These are phyloP conservation scores for Flaveria robusta DNA, from an alignment of 129 eudicot species.

Conservation along the genomic window DNA sequence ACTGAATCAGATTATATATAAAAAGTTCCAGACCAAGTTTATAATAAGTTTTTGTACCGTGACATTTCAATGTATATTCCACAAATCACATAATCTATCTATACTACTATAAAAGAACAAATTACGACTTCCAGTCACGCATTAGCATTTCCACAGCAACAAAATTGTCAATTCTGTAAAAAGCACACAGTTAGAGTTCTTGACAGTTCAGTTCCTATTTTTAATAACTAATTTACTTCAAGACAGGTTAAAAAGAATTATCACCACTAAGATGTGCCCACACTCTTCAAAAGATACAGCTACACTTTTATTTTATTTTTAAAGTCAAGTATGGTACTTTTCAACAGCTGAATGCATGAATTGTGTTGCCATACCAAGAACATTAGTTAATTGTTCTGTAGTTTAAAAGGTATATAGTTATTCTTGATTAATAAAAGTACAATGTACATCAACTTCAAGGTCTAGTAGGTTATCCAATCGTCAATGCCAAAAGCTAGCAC, in stretches of 20 bases:
- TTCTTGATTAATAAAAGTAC: background rate
- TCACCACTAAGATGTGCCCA: background rate
- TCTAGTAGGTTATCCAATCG: background rate
- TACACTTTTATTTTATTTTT: background rate
- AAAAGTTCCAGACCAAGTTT: background rate
- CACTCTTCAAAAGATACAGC: background rate
- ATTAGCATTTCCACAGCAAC: background rate
- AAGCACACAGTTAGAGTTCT: background rate
- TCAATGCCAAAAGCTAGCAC: background rate
- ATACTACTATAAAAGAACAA: background rate
- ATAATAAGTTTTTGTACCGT: background rate
- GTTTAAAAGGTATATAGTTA: background rate
- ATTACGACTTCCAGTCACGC: background rate
- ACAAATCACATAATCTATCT: background rate
- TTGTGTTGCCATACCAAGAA: background rate
- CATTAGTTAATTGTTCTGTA: background rate
- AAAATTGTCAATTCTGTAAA: background rate
- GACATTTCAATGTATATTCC: background rate
- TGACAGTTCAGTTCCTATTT: background rate
- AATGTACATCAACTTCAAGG: background rate
- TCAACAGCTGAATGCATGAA: background rate
- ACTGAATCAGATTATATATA: background rate
- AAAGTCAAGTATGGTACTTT: background rate
- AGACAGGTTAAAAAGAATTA: background rate
- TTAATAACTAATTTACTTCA: background rate